Evolutionary conservation across 805 yeast genomes (phyloP), one percentile per base, ranked within the genome.

Genomic region (Kazachstania taianensis): DNA sequence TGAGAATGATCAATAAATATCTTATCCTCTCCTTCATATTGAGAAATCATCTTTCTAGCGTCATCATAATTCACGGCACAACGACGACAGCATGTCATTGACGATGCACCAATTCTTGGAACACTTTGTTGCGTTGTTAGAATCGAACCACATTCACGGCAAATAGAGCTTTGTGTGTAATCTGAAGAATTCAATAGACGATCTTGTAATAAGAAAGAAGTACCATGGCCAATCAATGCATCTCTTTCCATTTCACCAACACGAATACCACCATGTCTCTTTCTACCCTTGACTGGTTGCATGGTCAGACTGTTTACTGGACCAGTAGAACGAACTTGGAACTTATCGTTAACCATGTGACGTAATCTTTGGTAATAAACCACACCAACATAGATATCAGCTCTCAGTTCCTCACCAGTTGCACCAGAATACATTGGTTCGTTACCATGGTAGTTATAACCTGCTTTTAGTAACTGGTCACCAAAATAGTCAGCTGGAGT

Each of bases 201-300:
- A 60, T 92, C 98, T 62, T 89, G 97, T 48, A 92, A 67, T 51
- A 92, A 65, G 75, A 74, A 92, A 1, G 98, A 86, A 5, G 98
- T 81, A 63, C 98, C 98, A 57, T 92, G 98, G 41, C 97, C 98
- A 61, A 92, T 86, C 52, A 92, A 69, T 2, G 98, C 98, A 72
- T 92, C 98, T 67, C 98, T 82, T 66, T 92, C 98, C 98, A 92
- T 92, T 63, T 92, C 98, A 61, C 98, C 98, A 27, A 92, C 94
- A 72, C 98, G 94, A 50, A 92, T 92, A 81, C 98, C 98, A 65
- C 98, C 98, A 46, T 81, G 78, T 67, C 97, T 78, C 78, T 92
- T 92, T 68, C 98, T 81, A 54, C 98, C 98, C 67, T 92, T 92
- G 38, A 92, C 98, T 28, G 98, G 98, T 71, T 92, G 98, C 96